Evolutionary conservation across 1,284 basidiomycete genomes (phyloP).

Genomic region (Cryptococcus floricola): DNA sequence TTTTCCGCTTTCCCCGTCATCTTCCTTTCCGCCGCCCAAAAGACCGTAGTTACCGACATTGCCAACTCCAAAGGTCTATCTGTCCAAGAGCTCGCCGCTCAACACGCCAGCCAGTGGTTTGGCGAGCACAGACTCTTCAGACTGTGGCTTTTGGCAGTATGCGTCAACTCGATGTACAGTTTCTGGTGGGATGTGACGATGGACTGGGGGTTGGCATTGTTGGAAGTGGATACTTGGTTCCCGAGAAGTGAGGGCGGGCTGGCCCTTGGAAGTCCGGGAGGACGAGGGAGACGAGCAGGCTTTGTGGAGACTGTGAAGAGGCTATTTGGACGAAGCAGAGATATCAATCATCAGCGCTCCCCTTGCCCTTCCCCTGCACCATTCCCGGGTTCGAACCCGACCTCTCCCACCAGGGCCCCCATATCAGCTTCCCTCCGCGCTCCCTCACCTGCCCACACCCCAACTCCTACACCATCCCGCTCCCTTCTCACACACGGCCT

Average conservation of each 20-base stretch:
- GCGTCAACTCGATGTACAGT: slow-evolving; percentile 86
- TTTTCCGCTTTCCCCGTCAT: slow-evolving; percentile 97
- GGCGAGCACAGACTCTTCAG: slow-evolving; percentile 73
- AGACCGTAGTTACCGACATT: slow-evolving; percentile 61
- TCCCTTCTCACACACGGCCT: slow-evolving; percentile 63
- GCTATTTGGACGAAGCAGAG: slow-evolving; percentile 4
- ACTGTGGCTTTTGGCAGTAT: slow-evolving; percentile 79
- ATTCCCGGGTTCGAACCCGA: slow-evolving; percentile 3
- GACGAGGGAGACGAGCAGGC: not conserved
- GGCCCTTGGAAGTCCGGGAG: slow-evolving; percentile 7
- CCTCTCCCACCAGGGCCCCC: slow-evolving; percentile 3
- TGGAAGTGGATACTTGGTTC: slow-evolving; percentile 54
- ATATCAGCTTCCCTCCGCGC: slow-evolving; percentile 4
- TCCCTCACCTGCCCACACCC: not conserved
- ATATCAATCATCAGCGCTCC: slow-evolving; percentile 37
- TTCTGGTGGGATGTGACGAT: slow-evolving; percentile 99
- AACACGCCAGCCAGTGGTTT: slow-evolving; percentile 59
- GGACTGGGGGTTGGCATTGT: slow-evolving; percentile 89
- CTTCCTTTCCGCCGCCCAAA: slow-evolving; percentile 81
- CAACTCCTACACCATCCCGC: slow-evolving; percentile 13
- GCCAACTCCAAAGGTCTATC: slow-evolving; percentile 54
- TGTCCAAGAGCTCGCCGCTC: slow-evolving; percentile 41
- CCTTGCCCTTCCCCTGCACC: slow-evolving; percentile 34
- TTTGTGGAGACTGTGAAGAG: slow-evolving; percentile 6
- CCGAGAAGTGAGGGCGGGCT: slow-evolving; percentile 6